Percentiles rank a stretch among this genome's conserved stretches.
These are phyloP conservation scores for Yamadazyma buinensis DNA, from an alignment of 1,139 yeast species.

Conservation along the genomic window DNA sequence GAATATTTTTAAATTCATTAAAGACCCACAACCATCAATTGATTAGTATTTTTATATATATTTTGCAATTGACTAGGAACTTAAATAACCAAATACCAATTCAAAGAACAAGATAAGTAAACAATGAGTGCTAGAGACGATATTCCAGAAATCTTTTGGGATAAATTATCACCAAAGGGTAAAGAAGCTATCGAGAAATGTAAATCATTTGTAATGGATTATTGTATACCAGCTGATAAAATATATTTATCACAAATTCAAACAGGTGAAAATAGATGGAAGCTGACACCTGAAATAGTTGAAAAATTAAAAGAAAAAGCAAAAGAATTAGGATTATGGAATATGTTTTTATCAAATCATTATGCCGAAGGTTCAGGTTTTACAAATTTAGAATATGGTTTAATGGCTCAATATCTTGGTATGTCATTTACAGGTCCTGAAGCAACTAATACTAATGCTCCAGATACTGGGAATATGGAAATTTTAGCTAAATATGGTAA, in stretches of 20 bases:
- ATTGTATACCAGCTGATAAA: conserved; percentile 57
- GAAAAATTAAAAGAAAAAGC: conserved; percentile 57
- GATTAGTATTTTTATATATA: conserved; percentile 6
- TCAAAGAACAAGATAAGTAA: too few species aligned
- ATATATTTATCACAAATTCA: conserved; percentile 41
- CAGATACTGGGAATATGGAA: conserved; percentile 79
- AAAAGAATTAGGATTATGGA: conserved; percentile 57
- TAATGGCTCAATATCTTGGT: conserved; percentile 70
- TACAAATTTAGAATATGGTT: conserved; percentile 64
- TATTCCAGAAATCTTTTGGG: conserved; percentile 42
- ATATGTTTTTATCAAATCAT: conserved; percentile 55
- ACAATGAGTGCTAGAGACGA: conserved; percentile 25
- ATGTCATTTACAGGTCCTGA: conserved; percentile 56
- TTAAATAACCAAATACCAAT: not conserved
- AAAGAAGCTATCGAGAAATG: conserved; percentile 46
- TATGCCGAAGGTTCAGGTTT: conserved; percentile 62
- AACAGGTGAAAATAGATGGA: conserved; percentile 44
- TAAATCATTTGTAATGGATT: conserved; percentile 55
- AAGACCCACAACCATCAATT: not conserved
- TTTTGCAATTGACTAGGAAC: too few species aligned
- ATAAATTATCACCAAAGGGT: conserved; percentile 47
- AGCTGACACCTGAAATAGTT: conserved; percentile 44
- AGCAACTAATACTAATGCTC: conserved; percentile 63
- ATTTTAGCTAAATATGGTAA: conserved; percentile 59
- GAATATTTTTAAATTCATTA: not conserved